Percentiles rank a stretch among this genome's conserved stretches.
Evolutionary conservation across 1,284 basidiomycete genomes (phyloP).

Genomic region (Porodaedalea pini): DNA sequence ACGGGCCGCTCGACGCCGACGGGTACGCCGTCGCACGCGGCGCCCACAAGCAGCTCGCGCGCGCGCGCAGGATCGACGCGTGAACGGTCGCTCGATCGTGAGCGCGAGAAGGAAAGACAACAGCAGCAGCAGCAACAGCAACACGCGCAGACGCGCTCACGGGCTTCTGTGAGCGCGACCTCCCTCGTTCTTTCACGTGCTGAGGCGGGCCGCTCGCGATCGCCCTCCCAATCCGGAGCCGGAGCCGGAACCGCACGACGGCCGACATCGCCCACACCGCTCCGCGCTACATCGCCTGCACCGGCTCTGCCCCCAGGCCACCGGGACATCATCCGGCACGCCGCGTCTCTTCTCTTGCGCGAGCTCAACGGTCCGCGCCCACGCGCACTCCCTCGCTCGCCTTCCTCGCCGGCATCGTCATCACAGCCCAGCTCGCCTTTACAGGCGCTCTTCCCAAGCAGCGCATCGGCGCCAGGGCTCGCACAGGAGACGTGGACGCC

Average conservation of each 20-base stretch:
- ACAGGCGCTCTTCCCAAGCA: not conserved
- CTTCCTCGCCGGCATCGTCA: not conserved
- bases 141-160: slow-evolving; percentile 8
- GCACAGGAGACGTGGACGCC: slow-evolving; percentile 18
- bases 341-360: slow-evolving; percentile 13
- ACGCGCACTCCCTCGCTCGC: not conserved
- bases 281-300: not conserved
- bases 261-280: not conserved
- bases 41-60: slow-evolving; percentile 13
- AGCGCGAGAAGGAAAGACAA: not conserved
- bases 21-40: slow-evolving; percentile 6
- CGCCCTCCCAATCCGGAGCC: slow-evolving; percentile 9
- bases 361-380: slow-evolving; percentile 16
- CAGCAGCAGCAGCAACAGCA: not conserved
- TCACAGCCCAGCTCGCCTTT: slow-evolving; percentile 5
- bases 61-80: not conserved
- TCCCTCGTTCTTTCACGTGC: slow-evolving; percentile 11
- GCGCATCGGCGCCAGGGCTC: not conserved
- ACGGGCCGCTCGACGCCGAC: slow-evolving; percentile 13
- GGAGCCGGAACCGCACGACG: not conserved
- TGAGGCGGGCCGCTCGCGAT: slow-evolving; percentile 12
- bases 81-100: slow-evolving; percentile 9
- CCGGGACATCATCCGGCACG: slow-evolving; percentile 14
- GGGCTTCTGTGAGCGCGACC: slow-evolving; percentile 10
- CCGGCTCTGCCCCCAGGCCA: not conserved